These are phyloP conservation scores for Capsicum chinense DNA, from an alignment of 257 asterid genomes.

Conservation along the genomic window DNA sequence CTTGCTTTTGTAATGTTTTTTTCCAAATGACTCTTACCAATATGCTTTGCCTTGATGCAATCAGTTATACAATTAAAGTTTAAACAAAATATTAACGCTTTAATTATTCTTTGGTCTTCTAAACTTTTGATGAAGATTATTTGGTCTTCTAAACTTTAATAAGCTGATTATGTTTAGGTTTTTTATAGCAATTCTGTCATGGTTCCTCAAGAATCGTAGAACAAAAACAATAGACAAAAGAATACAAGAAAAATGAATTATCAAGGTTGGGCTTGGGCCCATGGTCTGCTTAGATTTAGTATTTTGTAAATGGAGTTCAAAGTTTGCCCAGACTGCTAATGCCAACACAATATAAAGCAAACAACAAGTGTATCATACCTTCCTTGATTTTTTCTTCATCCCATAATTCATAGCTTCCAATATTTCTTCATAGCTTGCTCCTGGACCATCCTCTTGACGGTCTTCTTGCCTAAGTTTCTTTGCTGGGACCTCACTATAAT, in stretches of 20 bases:
- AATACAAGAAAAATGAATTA: neutral
- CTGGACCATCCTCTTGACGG: constrained; percentile 53
- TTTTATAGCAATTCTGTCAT: neutral
- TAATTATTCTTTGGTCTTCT: neutral
- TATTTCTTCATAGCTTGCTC: constrained; percentile 68
- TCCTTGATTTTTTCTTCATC: constrained; percentile 63
- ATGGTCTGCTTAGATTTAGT: constrained; percentile 10
- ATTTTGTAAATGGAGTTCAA: neutral
- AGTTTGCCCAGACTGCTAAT: neutral
- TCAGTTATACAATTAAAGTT: neutral
- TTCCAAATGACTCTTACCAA: neutral
- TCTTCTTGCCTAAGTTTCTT: constrained; percentile 58
- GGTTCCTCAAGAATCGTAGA: neutral
- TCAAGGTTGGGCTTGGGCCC: constrained; percentile 11
- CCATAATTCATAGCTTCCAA: constrained; percentile 77
- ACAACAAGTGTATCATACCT: constrained; percentile 48
- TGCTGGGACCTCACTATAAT: constrained; percentile 52
- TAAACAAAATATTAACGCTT: neutral
- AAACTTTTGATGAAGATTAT: neutral
- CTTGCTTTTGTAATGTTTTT: constrained; percentile 10
- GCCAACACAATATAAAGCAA: constrained; percentile 19
- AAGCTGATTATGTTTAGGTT: neutral
- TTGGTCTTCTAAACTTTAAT: neutral
- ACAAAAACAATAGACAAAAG: neutral
- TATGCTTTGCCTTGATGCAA: neutral